Evolutionary conservation across 2,329 filamentous ascomycete species (phyloP), one percentile per base, ranked within the genome.

Genomic region (Teratosphaeria nubilosa): DNA sequence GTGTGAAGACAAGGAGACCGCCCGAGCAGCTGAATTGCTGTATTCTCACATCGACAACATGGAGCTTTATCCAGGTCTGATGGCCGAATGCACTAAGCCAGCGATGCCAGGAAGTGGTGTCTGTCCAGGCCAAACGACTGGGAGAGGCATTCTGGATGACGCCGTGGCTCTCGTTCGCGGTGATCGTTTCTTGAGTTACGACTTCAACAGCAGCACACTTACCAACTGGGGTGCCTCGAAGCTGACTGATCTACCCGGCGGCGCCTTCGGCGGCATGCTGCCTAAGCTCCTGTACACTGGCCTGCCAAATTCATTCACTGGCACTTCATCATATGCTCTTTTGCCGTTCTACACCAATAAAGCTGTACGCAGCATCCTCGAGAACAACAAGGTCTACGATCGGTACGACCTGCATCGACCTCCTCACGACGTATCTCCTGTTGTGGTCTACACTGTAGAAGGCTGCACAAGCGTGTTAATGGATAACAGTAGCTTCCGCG

Each of bases 41-140:
- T 62, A 75, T 72, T 61, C 81, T 73, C 68, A 82, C 78, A 70
- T 71, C 27, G 70, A 74, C 58, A 80, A 80, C 31, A 66, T 85
- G 13, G 82, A 85, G 65, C 70, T 85, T 6, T 84, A 84, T 62
- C 82, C 82, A 1, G 82, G 82, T 13, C 65, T 84, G 6, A 76
- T 83, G 64, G 74, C 79, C 9, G 82, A 85, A 67, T 76, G 78
- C 56, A 75, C 80, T 14, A 84, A 84, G 64, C 76, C 77, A 4
- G 64, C 80, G 0, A 77, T 80, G 66, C 63, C 76, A 5, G 76
- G 76, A 3, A 74, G 72, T 62, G 76, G 76, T 62, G 72, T 78
- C 27, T 77, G 76, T 54, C 75, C 76, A 14, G 73, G 74, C 9
- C 74, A 78, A 25, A 77, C 77, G 2, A 76, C 72, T 5, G 74